Base-by-base conservation (phyloP, 2,329 filamentous ascomycete genomes). In the Albifimbria verrucaria region DNA sequence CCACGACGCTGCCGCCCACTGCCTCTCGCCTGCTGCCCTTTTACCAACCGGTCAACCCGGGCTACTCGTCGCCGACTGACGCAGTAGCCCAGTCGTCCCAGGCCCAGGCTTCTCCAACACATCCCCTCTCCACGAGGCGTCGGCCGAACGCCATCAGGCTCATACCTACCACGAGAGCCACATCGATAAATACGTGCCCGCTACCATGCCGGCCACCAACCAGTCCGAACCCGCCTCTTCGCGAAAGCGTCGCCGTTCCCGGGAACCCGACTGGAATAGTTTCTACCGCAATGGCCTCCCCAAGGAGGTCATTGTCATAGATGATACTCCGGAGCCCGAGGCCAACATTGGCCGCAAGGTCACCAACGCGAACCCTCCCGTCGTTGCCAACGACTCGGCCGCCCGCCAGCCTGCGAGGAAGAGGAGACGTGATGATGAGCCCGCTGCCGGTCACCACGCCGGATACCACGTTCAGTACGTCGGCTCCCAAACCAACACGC, bases 251-350 rank as follows among this genome's bases (percentile, higher is more conserved):
- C 76, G 81, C 59, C 79, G 80, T 55, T 83, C 79, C 57, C 81
- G 80, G 68, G 79, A 85, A 59, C 88, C 89, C 48, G 86, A 94
- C 71, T 94, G 90, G 90, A 78, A 82, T 53, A 83, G 81, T 58
- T 94, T 92, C 66, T 93, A 92, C 70, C 88, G 87, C 67, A 92
- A 93, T 69, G 90, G 90, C 4, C 74, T 92, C 23, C 90, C 90
- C 22, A 88, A 90, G 67, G 90, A 94, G 74, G 85, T 94, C 66
- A 93, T 94, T 65, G 85, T 93, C 63, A 94, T 94, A 63, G 85
- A 88, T 69, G 87, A 92, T 68, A 85, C 83, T 4, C 88, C 88
- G 49, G 79, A 81, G 53, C 78, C 80, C 52, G 77, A 81, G 54
- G 62, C 69, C 47, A 69, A 72, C 51, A 71, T 72, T n/a, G 59